Percentiles rank a stretch among this genome's conserved stretches.
Evolutionary conservation across 495 filamentous ascomycete species (phyloP).

Genomic region (Xanthoparmelia taractica): DNA sequence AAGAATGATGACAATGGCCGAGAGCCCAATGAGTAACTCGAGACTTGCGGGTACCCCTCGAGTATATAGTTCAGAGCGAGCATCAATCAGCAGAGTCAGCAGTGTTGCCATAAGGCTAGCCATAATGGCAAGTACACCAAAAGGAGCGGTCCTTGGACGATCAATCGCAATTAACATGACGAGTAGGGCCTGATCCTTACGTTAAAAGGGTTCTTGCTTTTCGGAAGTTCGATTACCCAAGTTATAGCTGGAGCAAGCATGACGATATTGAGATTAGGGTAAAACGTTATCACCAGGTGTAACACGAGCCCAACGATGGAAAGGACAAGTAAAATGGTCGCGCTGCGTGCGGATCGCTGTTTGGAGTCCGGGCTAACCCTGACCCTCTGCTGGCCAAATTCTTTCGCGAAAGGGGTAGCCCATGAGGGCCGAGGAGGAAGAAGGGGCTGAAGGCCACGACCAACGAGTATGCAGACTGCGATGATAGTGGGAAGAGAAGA

Average conservation of each 20-base stretch:
- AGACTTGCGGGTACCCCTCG: conserved; percentile 36
- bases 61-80: conserved; percentile 22
- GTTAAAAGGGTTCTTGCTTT: conserved; percentile 13
- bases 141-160: conserved; percentile 42
- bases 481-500: conserved; percentile 35
- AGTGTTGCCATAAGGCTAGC: conserved; percentile 30
- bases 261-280: conserved; percentile 25
- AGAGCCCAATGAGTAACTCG: conserved; percentile 37
- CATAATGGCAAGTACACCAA: conserved; percentile 36
- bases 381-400: conserved; percentile 29
- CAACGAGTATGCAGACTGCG: conserved; percentile 35
- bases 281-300: conserved; percentile 36
- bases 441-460: conserved; percentile 30
- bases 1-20: conserved; percentile 47
- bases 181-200: conserved; percentile 35
- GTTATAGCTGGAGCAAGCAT: conserved; percentile 34
- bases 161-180: conserved; percentile 40
- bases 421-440: conserved; percentile 38
- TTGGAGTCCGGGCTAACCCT: conserved; percentile 29
- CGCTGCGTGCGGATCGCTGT: conserved; percentile 30
- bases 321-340: conserved; percentile 36
- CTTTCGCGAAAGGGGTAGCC: conserved; percentile 43
- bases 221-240: conserved; percentile 38
- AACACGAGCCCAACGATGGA: conserved; percentile 36
- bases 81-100: conserved; percentile 34